Conservation (phyloP, 2,329 filamentous ascomycete genomes). For the Rhexocercosporidium sp. region DNA sequence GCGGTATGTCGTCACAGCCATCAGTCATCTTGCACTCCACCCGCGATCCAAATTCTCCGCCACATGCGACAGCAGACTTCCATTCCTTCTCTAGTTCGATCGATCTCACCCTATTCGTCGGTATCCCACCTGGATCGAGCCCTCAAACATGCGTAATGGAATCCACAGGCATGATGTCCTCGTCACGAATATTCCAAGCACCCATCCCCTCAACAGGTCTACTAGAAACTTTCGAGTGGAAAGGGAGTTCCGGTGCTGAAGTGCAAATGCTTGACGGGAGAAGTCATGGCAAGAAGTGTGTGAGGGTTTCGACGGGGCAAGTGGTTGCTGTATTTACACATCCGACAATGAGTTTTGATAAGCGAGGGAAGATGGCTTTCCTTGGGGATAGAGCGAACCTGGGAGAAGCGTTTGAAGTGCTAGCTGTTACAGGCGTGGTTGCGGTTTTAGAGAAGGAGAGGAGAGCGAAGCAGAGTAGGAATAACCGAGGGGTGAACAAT, state of each 20-base stretch:
- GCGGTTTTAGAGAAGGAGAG: constrained; percentile 28
- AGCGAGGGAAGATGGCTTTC: constrained; percentile 34
- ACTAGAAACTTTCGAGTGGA: constrained; percentile 31
- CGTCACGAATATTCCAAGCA: not conserved
- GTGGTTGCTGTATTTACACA: constrained; percentile 31
- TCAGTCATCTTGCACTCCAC: constrained; percentile 25
- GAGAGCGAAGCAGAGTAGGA: constrained; percentile 15
- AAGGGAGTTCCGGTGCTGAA: constrained; percentile 23
- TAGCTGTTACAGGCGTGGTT: constrained; percentile 25
- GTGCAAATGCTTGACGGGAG: constrained; percentile 23
- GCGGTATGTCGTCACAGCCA: constrained; percentile 20
- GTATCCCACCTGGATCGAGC: not conserved
- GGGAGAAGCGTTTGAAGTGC: constrained; percentile 28
- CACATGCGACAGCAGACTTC: constrained; percentile 31
- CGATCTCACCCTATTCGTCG: constrained; percentile 23
- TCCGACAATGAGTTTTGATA: constrained; percentile 23
- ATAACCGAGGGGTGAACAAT: not conserved
- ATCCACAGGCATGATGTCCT: constrained; percentile 12
- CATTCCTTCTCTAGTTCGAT: constrained; percentile 27
- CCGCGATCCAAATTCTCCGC: constrained; percentile 3
- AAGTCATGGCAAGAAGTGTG: constrained; percentile 30
- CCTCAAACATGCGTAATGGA: constrained; percentile 12
- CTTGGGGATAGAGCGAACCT: constrained; percentile 25
- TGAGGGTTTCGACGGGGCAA: constrained; percentile 22
- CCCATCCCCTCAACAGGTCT: not conserved